A percentile compares a stretch with the other conserved stretches of the same genome.
phyloP scores from a whole-genome alignment of 1,284 basidiomycete species.

The Leccinum subfulvum region DNA sequence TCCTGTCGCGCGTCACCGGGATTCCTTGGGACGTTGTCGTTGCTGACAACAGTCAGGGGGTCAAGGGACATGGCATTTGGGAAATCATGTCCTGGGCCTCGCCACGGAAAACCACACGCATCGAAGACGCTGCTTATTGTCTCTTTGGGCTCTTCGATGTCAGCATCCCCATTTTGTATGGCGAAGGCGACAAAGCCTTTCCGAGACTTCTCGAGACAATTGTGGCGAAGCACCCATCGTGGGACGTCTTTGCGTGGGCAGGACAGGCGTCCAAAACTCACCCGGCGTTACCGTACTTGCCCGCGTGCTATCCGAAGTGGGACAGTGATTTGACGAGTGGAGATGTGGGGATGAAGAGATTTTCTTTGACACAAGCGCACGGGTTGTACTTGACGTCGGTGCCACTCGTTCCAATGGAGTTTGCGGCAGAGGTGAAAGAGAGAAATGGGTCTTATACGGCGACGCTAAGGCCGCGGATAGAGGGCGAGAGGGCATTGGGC shows the following conservation, averaged over 20 bases:
- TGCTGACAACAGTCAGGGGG: slow-evolving; percentile 23
- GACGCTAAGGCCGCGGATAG: slow-evolving; percentile 8
- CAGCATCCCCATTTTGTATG: slow-evolving; percentile 19
- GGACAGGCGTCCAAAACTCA: neutral
- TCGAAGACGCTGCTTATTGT: slow-evolving; percentile 26
- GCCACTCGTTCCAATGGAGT: slow-evolving; percentile 23
- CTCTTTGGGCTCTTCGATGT: slow-evolving; percentile 24
- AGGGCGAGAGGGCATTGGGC: slow-evolving; percentile 1
- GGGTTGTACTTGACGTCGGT: slow-evolving; percentile 23
- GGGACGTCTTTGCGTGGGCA: neutral
- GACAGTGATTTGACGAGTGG: slow-evolving; percentile 11
- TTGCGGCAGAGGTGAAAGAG: slow-evolving; percentile 2
- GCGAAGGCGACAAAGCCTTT: slow-evolving; percentile 28
- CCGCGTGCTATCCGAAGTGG: slow-evolving; percentile 20
- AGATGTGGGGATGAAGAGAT: slow-evolving; percentile 16
- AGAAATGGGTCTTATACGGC: slow-evolving; percentile 10
- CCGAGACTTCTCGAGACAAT: slow-evolving; percentile 21
- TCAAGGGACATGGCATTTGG: slow-evolving; percentile 18
- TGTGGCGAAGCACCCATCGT: slow-evolving; percentile 9
- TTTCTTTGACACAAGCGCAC: slow-evolving; percentile 12
- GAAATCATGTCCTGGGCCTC: slow-evolving; percentile 32
- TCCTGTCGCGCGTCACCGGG: slow-evolving; percentile 18
- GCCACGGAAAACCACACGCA: slow-evolving; percentile 21
- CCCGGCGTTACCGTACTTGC: slow-evolving; percentile 4
- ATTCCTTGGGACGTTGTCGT: slow-evolving; percentile 19